Conservation (phyloP, 208 protist genomes). For the Phytomonas francai region DNA sequence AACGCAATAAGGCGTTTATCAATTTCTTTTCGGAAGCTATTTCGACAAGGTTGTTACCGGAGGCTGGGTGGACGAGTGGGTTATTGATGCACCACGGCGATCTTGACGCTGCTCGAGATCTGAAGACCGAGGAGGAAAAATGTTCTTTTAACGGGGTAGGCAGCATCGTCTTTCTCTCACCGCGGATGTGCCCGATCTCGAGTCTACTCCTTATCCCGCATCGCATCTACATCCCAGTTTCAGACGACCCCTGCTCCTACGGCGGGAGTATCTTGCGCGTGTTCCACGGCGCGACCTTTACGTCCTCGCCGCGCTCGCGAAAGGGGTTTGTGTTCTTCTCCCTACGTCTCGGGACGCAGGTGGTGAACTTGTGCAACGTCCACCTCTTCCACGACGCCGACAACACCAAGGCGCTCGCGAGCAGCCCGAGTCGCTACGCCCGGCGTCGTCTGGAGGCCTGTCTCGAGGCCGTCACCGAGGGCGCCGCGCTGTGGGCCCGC, state of each 20-base stretch:
- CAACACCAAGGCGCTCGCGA: conserved; percentile 37
- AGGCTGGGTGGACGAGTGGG: conserved; percentile 69
- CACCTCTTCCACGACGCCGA: conserved; percentile 68
- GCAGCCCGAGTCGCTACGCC: conserved; percentile 45
- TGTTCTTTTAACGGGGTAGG: conserved; percentile 58
- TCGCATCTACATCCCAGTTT: conserved; percentile 63
- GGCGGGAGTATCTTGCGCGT: conserved; percentile 33
- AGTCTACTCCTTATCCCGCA: conserved; percentile 73
- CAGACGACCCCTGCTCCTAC: conserved; percentile 70
- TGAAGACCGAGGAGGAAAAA: conserved; percentile 9
- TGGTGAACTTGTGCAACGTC: conserved; percentile 60
- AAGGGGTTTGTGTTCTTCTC: conserved; percentile 74
- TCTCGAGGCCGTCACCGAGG: conserved; percentile 59
- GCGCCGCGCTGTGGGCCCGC: conserved; percentile 26
- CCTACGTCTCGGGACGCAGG: conserved; percentile 55
- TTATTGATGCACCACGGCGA: conserved; percentile 48
- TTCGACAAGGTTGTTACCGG: conserved; percentile 28
- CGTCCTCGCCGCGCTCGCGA: conserved; percentile 39
- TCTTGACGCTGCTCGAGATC: neutral
- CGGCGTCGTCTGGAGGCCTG: conserved; percentile 33
- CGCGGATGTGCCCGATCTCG: conserved; percentile 55
- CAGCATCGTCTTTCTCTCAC: conserved; percentile 65
- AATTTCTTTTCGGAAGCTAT: conserved; percentile 37
- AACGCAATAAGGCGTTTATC: conserved; percentile 44
- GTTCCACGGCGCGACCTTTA: conserved; percentile 57